Evolutionary conservation across 768 basidiomycete species (phyloP).

Genomic region (Trametes cingulata): DNA sequence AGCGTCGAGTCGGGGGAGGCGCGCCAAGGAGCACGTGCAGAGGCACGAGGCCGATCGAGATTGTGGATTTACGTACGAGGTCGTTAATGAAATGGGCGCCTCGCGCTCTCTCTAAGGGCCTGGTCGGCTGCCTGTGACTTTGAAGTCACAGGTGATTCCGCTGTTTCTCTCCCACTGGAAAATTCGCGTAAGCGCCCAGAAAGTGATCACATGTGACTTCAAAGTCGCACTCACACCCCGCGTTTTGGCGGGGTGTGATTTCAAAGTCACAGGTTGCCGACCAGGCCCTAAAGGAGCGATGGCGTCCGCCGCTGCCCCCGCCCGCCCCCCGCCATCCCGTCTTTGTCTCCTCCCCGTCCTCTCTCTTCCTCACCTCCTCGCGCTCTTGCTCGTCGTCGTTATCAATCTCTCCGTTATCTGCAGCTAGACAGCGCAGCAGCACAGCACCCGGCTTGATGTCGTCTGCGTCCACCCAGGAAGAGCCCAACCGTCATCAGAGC

Average conservation of each 20-base stretch:
- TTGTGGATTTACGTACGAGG: conserved; percentile 12
- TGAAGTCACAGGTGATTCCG: too few species aligned
- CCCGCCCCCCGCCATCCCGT: neutral
- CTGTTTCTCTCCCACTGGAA: too few species aligned
- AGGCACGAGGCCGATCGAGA: conserved; percentile 19
- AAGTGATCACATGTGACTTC: too few species aligned
- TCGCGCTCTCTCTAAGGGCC: neutral
- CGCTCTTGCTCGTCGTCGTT: neutral
- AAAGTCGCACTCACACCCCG: too few species aligned
- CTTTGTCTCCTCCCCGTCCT: neutral
- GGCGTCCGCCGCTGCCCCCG: conserved; percentile 1
- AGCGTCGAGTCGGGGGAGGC: neutral
- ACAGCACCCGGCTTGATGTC: conserved; percentile 9
- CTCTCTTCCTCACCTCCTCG: neutral
- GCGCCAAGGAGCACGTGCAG: conserved; percentile 3
- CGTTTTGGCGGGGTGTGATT: too few species aligned
- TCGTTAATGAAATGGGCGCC: conserved; percentile 16
- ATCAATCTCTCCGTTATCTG: too few species aligned
- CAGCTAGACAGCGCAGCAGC: neutral
- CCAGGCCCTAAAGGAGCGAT: conserved; percentile 9
- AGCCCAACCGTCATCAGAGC: conserved; percentile 7
- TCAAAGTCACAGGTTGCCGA: too few species aligned
- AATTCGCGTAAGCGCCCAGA: too few species aligned
- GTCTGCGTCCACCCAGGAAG: conserved; percentile 11
- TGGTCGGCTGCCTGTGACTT: too few species aligned